Base-by-base conservation (phyloP, 1,284 basidiomycete genomes). In the Cutaneotrichosporon mucoides region DNA sequence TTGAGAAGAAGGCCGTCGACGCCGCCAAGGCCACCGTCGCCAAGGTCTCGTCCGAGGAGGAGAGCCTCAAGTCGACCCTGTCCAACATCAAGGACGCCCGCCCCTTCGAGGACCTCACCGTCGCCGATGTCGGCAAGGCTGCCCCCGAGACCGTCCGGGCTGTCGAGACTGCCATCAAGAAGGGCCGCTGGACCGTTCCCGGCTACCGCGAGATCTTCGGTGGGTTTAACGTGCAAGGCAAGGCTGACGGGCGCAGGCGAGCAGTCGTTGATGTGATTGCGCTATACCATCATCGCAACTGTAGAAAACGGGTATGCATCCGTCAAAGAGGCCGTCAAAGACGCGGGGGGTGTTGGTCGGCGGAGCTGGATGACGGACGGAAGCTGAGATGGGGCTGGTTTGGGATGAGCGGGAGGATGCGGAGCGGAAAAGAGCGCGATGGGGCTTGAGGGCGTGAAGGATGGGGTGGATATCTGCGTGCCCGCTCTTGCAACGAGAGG, bases 151-250 rank as follows among this genome's bases (percentile, higher is more conserved):
- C 99, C 76, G 81, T 84, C 55, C 87, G 96, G 80, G 87, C 91
- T 51, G 91, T 97, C 69, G 62, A 98, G 82, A 93, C 86, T 71
- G 98, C 98, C 93, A 80, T 98, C 73, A 88, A 90, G 85, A 96
- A 99, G 84, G 96, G 96, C 80, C 98, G 98, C 83, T 99, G 92
- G 89, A 90, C 88, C 75, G 92, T 96, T 60, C 92, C 93, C 71
- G 91, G 91, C 84, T 80, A 80, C 77, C 72, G 73, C 66, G 92
- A 94, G 84, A 92, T 91, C 82, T 95, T 92, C 77, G 91, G 91
- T 75, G 88, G 92, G 77, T 85, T 92, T 77, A 88, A 89, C 64
- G 33, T 2, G 13, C 34, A 13, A 12, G 46, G 35, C 5, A 9
- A 33, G 0, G 46, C 46, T 48, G 46, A 48, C 46, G 13, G 2